Evolutionary conservation across 148 eudicot genomes (phyloP), one percentile per base, ranked within the genome.

Genomic region (Drosera capensis): DNA sequence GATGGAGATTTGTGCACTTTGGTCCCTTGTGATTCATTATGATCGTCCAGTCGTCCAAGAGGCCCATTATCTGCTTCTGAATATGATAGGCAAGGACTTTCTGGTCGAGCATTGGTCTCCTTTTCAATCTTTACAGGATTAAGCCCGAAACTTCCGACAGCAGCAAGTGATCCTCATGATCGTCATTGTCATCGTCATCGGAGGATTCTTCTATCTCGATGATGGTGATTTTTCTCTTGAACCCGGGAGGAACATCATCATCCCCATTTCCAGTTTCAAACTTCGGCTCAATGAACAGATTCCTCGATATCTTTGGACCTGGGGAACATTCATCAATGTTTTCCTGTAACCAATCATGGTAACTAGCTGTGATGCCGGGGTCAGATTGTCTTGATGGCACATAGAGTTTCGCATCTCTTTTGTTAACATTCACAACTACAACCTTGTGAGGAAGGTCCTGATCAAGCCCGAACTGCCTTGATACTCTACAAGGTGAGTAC

Each of bases 391-490:
- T 66, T 6, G 71, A 34, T 2, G 71, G 65, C 23, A 71, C 43
- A 43, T 34, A 50, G 26, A 71, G 54, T n/a, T 48, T 49, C 7
- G 26, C 37, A 40, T 53, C 17, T 30, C 55, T 52, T 20, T 52
- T 6, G 14, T n/a, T n/a, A n/a, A 3, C 17, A 19, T n/a, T 17
- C 36, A 49, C 35, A 51, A 37, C 56, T n/a, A 25, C 7, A 45
- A 36, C 12, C 5, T 50, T 36, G 21, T 29, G 41, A 13, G 68
- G 72, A 46, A 63, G 18, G 8, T 69, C 68, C 43, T 73, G 79
- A 58, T 73, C 74, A 37, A 18, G 46, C 25, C 72, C 77, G 34
- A 71, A 71, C 25, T 71, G 77, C 66, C 63, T 71, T 5, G 70
- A 63, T 13, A 68, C 74, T 5, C 79, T 50, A 28, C 68, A 56